Evolutionary conservation across 2,329 filamentous ascomycete genomes (phyloP), one percentile per base, ranked within the genome.

Genomic region (Trichoderma citrinoviride): DNA sequence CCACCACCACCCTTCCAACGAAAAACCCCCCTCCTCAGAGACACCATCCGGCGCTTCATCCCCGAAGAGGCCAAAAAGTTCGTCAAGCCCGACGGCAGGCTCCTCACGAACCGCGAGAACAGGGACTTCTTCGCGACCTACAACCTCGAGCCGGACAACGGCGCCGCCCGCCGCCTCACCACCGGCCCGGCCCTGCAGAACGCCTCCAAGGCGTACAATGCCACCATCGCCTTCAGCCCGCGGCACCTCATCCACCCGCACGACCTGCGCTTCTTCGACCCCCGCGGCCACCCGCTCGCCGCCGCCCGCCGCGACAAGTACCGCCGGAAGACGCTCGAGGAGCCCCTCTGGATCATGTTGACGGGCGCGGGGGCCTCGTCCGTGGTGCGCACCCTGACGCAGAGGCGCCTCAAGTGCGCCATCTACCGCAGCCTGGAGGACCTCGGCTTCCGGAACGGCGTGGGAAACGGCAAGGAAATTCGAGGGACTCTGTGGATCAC

Each of bases 331-430:
- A 21, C 68, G 3, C 57, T 57, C 10, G 67, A 73, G 23, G 65
- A 74, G 44, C 73, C 75, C 33, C 67, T 79, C 17, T 79, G 77
- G 77, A 63, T 77, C 8, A 68, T 74, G 46, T 66, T 70, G 2
- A 70, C 71, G 21, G 37, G 55, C 12, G 63, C 64, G 3, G 66
- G 58, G 10, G 54, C 56, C 8, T 50, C 50, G 1, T 65, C 67
- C 7, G 68, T 77, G 4, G 73, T 77, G 25, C 70, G 71, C 33
- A 67, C 60, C 21, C 57, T 71, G 19, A 69, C 71, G 12, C 66
- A 68, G 64, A 67, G 71, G 40, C 70, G 73, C 27, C 15, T 78
- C 40, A 70, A 69, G 17, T 54, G 66, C 7, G 71, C 71, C 27
- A 63, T 77, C 19, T 75, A 73, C 66, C 25, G 41, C 19, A 70